Conservation (phyloP, 306 rosid species). For the Elaeagnus macrophylla region DNA sequence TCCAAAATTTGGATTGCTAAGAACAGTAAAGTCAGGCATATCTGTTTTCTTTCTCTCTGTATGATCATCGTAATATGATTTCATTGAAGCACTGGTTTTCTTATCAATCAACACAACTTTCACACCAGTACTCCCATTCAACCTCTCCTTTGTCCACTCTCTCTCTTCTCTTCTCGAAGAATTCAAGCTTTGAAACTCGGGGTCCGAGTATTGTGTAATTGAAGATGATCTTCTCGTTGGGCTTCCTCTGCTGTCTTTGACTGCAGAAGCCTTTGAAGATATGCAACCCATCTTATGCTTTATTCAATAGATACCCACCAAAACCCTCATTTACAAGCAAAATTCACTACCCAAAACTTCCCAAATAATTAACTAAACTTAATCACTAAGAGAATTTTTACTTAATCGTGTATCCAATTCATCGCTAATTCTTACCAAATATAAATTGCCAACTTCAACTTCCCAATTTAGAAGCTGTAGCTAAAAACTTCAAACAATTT, state of each 20-base stretch:
- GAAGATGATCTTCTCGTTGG: conserved; percentile 33
- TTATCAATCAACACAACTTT: conserved; percentile 41
- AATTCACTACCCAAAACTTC: conserved; percentile 14
- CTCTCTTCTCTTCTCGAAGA: conserved; percentile 55
- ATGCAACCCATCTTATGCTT: conserved; percentile 57
- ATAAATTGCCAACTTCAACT: conserved; percentile 3
- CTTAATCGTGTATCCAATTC: conserved; percentile 26
- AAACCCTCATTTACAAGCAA: conserved; percentile 21
- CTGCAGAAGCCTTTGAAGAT: conserved; percentile 50
- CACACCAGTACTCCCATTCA: conserved; percentile 30
- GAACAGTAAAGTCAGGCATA: conserved; percentile 23
- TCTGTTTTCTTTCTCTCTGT: conserved; percentile 39
- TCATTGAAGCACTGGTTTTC: conserved; percentile 34
- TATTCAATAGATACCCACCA: too few species aligned
- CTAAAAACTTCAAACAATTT: not conserved
- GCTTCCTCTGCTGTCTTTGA: conserved; percentile 51
- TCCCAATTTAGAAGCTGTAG: not conserved
- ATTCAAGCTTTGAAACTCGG: conserved; percentile 34
- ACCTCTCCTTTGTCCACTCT: conserved; percentile 31
- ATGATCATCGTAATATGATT: conserved; percentile 32
- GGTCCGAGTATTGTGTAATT: conserved; percentile 25
- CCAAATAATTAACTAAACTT: not conserved
- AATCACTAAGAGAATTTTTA: conserved; percentile 5
- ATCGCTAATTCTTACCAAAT: not conserved
- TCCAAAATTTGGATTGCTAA: conserved; percentile 43